A percentile compares a stretch with the other conserved stretches of the same genome.
phyloP scores from a whole-genome alignment of 140 eudicot genomes.

The Senecio squalidus region DNA sequence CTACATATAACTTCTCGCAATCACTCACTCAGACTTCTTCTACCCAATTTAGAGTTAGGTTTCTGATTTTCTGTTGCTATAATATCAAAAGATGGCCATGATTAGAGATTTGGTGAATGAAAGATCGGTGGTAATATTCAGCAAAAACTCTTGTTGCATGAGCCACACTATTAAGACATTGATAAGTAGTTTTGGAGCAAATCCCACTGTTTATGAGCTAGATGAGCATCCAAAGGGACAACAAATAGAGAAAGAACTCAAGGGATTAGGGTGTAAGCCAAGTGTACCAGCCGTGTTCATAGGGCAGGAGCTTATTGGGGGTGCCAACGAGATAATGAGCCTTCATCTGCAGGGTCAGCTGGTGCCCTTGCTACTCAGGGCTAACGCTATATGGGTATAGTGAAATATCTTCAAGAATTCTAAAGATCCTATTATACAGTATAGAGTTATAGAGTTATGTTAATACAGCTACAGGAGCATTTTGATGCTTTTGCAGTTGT shows the following conservation, averaged over 20 bases:
- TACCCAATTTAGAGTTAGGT: not conserved
- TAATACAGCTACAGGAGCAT: constrained; percentile 9
- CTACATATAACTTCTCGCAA: no score
- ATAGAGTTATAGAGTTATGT: constrained; percentile 9
- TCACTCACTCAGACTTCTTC: no score
- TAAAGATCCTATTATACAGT: not conserved
- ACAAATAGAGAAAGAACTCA: constrained; percentile 59
- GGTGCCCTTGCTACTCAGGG: constrained; percentile 60
- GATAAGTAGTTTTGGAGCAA: constrained; percentile 68
- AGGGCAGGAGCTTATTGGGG: constrained; percentile 68
- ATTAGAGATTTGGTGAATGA: constrained; percentile 37
- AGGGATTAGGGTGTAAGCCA: constrained; percentile 37
- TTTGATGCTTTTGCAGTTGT: constrained; percentile 13
- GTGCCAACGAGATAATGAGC: constrained; percentile 66
- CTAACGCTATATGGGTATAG: constrained; percentile 70
- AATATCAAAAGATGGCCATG: constrained; percentile 29
- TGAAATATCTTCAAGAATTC: constrained; percentile 6
- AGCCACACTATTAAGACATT: constrained; percentile 55
- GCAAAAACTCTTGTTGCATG: constrained; percentile 65
- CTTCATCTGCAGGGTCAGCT: constrained; percentile 77
- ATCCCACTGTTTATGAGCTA: constrained; percentile 67
- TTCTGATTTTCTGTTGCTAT: not conserved
- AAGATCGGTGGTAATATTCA: constrained; percentile 66
- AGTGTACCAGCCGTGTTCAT: constrained; percentile 76
- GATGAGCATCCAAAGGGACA: constrained; percentile 58